Conservation (phyloP, 1,284 basidiomycete genomes). For the Pascua guehoae region DNA sequence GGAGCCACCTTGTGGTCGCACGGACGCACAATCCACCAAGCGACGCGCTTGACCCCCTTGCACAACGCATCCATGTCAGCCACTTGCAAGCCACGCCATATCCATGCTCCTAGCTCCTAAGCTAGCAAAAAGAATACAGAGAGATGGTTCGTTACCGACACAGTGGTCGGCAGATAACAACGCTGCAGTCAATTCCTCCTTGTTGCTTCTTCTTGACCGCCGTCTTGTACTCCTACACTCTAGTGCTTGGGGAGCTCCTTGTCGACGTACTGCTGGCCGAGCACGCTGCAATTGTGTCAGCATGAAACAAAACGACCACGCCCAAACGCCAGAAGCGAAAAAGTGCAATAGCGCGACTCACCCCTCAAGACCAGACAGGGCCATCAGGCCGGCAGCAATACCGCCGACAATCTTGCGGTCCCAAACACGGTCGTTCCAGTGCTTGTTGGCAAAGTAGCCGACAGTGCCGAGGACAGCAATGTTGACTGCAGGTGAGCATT, state of each 20-base stretch:
- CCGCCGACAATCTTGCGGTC: slow-evolving; percentile 64
- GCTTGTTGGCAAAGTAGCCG: slow-evolving; percentile 64
- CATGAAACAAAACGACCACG: no score
- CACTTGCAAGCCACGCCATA: no score
- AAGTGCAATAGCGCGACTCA: slow-evolving; percentile 45
- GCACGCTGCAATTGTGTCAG: slow-evolving; percentile 22
- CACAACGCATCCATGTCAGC: no score
- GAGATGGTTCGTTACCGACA: background rate
- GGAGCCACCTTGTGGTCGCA: no score
- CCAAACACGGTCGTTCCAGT: slow-evolving; percentile 67
- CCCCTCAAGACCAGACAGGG: slow-evolving; percentile 68
- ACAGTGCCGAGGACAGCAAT: slow-evolving; percentile 63
- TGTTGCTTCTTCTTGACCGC: no score
- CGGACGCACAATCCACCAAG: no score
- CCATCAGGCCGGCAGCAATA: slow-evolving; percentile 61
- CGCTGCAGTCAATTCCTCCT: no score
- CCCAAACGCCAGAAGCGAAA: no score
- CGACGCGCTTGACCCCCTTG: no score
- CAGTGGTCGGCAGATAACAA: no score
- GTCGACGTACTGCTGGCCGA: slow-evolving; percentile 40
- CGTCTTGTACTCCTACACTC: background rate
- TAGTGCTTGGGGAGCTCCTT: slow-evolving; percentile 35
- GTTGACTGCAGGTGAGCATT: slow-evolving; percentile 57
- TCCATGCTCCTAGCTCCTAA: no score
- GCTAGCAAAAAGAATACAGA: no score